phyloP scores from a whole-genome alignment of 768 basidiomycete species.

The Candolleomyces aberdarensis region DNA sequence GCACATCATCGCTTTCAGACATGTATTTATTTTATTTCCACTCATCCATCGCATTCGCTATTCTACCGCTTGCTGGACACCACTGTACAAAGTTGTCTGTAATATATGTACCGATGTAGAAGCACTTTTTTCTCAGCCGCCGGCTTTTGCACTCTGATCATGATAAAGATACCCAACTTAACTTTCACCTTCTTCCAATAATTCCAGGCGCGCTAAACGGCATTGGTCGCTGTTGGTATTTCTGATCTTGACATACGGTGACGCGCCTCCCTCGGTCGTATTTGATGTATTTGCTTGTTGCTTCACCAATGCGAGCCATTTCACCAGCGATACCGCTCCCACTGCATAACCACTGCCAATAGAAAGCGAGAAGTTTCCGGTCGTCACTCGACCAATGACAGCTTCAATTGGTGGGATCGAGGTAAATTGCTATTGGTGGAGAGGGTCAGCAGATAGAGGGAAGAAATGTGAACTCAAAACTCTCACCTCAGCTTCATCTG shows the following conservation, averaged over 20 bases:
- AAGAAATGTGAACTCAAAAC: slow-evolving; percentile 17
- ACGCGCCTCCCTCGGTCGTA: slow-evolving; percentile 17
- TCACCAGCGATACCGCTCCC: slow-evolving; percentile 62
- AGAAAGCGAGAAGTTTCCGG: slow-evolving; percentile 78
- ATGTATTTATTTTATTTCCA: slow-evolving; percentile 3
- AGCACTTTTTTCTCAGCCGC: not conserved
- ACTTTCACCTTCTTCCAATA: slow-evolving; percentile 16
- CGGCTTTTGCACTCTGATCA: too few species aligned
- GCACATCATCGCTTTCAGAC: not conserved
- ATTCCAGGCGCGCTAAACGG: slow-evolving; percentile 41
- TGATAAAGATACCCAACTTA: not conserved
- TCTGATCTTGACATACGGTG: slow-evolving; percentile 60
- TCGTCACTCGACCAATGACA: slow-evolving; percentile 81
- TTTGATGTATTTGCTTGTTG: slow-evolving; percentile 26
- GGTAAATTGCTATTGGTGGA: slow-evolving; percentile 17
- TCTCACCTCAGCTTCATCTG: slow-evolving; percentile 27
- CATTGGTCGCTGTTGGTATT: slow-evolving; percentile 54
- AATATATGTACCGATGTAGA: slow-evolving; percentile 4
- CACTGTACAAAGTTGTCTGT: not conserved
- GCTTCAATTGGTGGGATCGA: slow-evolving; percentile 34
- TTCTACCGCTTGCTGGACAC: not conserved
- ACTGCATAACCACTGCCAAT: slow-evolving; percentile 77
- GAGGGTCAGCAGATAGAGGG: not conserved
- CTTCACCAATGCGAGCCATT: slow-evolving; percentile 48
- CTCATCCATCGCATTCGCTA: not conserved